A percentile compares a stretch with the other conserved stretches of the same genome.
These are phyloP conservation scores for Globisporangium irregulare DNA, from an alignment of 352 stramenopile species.

Conservation along the genomic window DNA sequence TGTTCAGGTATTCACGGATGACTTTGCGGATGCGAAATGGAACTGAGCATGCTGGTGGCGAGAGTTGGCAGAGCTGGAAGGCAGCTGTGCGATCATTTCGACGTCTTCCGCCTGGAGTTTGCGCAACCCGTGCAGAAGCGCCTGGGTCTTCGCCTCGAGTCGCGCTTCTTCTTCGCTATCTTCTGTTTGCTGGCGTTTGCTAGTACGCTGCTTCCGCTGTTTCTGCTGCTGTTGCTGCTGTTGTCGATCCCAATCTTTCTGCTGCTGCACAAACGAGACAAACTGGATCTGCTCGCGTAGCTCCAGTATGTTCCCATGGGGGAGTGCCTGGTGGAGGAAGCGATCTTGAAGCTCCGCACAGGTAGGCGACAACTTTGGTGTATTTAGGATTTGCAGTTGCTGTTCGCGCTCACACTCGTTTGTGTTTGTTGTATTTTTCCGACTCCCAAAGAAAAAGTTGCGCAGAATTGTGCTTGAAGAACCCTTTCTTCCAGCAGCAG, in stretches of 20 bases:
- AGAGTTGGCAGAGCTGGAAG: background rate
- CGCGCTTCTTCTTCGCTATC: conserved; percentile 18
- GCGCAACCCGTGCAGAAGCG: conserved; percentile 43
- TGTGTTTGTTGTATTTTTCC: background rate
- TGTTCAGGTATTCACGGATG: conserved; percentile 10
- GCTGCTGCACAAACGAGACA: conserved; percentile 35
- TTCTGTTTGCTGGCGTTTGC: conserved; percentile 11
- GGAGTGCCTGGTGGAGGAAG: conserved; percentile 44
- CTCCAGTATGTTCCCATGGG: conserved; percentile 36
- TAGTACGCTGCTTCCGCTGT: conserved; percentile 11
- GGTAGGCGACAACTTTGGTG: conserved; percentile 17
- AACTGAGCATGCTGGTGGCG: conserved; percentile 15
- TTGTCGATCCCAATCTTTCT: conserved; percentile 11
- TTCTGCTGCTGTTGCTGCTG: conserved; percentile 9
- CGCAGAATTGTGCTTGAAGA: conserved; percentile 1
- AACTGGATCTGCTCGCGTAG: conserved; percentile 51
- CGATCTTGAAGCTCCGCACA: conserved; percentile 43
- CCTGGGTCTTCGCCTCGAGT: conserved; percentile 27
- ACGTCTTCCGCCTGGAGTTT: conserved; percentile 44
- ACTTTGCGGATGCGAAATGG: conserved; percentile 25
- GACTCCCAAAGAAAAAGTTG: conserved; percentile 10
- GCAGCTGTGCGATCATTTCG: conserved; percentile 17
- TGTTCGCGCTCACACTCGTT: background rate
- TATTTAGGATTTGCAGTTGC: background rate
- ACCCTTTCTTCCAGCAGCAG: background rate